Base-by-base conservation (phyloP, 441 rosid species). In the Flueggea neowawraea region DNA sequence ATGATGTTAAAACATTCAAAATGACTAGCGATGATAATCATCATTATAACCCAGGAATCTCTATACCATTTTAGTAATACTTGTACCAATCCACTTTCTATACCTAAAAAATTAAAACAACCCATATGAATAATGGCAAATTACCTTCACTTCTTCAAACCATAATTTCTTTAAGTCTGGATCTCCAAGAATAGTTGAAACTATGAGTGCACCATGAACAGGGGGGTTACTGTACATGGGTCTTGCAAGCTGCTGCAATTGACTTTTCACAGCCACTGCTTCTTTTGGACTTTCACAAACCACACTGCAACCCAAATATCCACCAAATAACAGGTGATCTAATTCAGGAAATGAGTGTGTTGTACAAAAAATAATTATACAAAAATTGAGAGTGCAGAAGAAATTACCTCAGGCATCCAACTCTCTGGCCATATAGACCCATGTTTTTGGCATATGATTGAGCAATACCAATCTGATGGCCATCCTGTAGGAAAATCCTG, bases 161-260 rank as follows among this genome's bases (percentile, higher is more conserved):
- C 97, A 94, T 53, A 88, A 71, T 45, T 85, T 75, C 80, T 94
- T 94, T 76, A 94, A 78, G 56, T 81, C 87, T 12, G 91, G 80
- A 73, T 87, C 83, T 55, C 88, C 87, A 53, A 94, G 95, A 61
- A 94, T 83, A 57, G 82, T 87, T 32, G 97, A 82, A 60, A 94
- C 98, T 5, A 88, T 57, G 16, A 87, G 84, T 39, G 97, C 95
- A 69, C 98, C 98, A 69, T 89, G 95, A 64, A 87, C 74, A 62
- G 98, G 98, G 33, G 97, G 98, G 72, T 94, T 94, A 72, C 98
- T 94, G 82, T 94, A 93, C 98, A 90, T 90, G 60, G 97, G 97
- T 69, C 98, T 85, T 51, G 95, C 98, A 54, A 93, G 88, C 76
- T 82, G 97, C 83, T 93, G 98, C 87, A 93, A 69, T 79, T 93